Evolutionary conservation across 768 basidiomycete genomes (phyloP).

Genomic region (Zangia roseola): DNA sequence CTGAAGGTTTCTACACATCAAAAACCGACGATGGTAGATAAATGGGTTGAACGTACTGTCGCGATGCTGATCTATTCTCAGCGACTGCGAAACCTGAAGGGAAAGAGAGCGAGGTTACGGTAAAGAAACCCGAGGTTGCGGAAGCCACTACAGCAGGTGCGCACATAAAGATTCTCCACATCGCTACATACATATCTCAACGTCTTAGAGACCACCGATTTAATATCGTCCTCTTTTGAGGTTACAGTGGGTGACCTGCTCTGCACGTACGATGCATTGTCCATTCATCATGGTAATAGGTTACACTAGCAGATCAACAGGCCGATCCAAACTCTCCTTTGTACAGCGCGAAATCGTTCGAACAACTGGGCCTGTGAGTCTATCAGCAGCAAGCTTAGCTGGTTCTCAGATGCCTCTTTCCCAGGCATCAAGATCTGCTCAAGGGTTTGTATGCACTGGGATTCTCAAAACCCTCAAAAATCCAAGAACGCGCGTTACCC

Average conservation of each 20-base stretch:
- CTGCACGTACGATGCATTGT: neutral
- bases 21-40: constrained; percentile 41
- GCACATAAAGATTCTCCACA: constrained; percentile 2
- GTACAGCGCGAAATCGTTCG: constrained; percentile 90
- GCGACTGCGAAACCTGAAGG: constrained; percentile 23
- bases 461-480: constrained; percentile 97
- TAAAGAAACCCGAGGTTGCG: constrained; percentile 18
- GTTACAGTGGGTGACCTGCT: constrained; percentile 56
- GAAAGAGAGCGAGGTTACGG: constrained; percentile 30
- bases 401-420: constrained; percentile 5
- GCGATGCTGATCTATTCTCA: constrained; percentile 11
- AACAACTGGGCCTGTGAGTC: constrained; percentile 90
- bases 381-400: neutral
- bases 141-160: constrained; percentile 22
- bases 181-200: neutral
- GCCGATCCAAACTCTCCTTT: constrained; percentile 94
- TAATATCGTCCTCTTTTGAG: constrained; percentile 80
- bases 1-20: constrained; percentile 75
- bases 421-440: constrained; percentile 81
- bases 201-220: constrained; percentile 44
- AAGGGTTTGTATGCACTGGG: constrained; percentile 95
- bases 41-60: neutral
- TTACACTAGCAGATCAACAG: constrained; percentile 96
- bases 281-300: constrained; percentile 44
- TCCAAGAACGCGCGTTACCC: constrained; percentile 95